Conservation (phyloP, 1,284 basidiomycete genomes). For the Trametes polyzona region DNA sequence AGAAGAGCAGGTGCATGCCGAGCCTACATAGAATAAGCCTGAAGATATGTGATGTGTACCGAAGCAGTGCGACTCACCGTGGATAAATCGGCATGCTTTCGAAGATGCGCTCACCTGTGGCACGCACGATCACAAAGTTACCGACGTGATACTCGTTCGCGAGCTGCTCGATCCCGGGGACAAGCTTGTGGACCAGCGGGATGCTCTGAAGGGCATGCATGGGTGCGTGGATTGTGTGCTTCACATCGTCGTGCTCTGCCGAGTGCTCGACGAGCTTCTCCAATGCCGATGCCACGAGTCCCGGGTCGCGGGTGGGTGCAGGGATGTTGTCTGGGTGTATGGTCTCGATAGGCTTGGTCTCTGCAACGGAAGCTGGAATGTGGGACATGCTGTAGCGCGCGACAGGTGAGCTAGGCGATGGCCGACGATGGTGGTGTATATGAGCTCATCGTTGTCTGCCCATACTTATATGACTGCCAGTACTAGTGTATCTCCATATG, state of each 20-base stretch:
- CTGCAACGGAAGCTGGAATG: slow-evolving; percentile 18
- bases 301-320: slow-evolving; percentile 24
- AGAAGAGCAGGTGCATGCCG: slow-evolving; percentile 84
- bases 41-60: background rate
- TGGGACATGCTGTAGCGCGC: slow-evolving; percentile 11
- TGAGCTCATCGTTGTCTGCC: background rate
- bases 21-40: slow-evolving; percentile 38
- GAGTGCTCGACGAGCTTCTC: slow-evolving; percentile 48
- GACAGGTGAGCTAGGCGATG: background rate
- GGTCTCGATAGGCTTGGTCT: slow-evolving; percentile 34
- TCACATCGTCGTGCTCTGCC: slow-evolving; percentile 41
- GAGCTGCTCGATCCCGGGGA: slow-evolving; percentile 59
- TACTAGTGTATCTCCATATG: too few relatives aligned
- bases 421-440: background rate
- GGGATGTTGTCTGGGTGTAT: slow-evolving; percentile 35
- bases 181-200: slow-evolving; percentile 48
- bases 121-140: slow-evolving; percentile 68
- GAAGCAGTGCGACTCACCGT: slow-evolving; percentile 35
- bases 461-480: too few relatives aligned
- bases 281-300: slow-evolving; percentile 37
- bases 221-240: slow-evolving; percentile 47
- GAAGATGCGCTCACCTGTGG: slow-evolving; percentile 65
- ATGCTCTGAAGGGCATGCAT: slow-evolving; percentile 34
- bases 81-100: slow-evolving; percentile 85
- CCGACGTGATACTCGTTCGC: slow-evolving; percentile 60